These are phyloP conservation scores for Ambrosia artemisiifolia DNA, from an alignment of 129 eudicot species.

Conservation along the genomic window DNA sequence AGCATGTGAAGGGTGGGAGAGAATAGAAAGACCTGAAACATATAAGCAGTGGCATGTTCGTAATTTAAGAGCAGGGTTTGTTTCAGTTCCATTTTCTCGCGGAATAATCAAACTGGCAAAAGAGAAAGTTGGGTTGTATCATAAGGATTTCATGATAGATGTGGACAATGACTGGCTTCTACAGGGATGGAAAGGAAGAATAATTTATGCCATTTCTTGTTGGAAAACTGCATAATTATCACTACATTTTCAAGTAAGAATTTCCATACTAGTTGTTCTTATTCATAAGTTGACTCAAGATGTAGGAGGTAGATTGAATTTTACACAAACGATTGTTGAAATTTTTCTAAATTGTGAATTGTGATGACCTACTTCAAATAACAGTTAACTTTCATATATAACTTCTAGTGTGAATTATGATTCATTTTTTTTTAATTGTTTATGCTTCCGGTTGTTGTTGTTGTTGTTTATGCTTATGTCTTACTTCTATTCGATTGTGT, in stretches of 20 bases:
- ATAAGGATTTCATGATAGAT: conserved; percentile 65
- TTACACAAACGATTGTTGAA: neutral
- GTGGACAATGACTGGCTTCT: conserved; percentile 64
- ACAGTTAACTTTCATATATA: neutral
- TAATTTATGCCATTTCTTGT: conserved; percentile 51
- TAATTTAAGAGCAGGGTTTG: conserved; percentile 54
- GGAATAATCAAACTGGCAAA: conserved; percentile 28
- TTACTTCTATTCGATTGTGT: neutral
- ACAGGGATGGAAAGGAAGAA: conserved; percentile 78
- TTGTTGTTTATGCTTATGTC: neutral
- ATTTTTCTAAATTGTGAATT: conserved; percentile 9
- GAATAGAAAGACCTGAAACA: conserved; percentile 70
- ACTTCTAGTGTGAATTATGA: conserved; percentile 4
- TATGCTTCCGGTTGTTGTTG: too few species aligned
- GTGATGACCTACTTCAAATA: conserved; percentile 10
- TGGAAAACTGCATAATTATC: conserved; percentile 47
- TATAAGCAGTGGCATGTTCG: conserved; percentile 85
- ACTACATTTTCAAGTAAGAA: neutral
- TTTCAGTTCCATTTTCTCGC: conserved; percentile 45
- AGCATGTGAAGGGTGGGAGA: conserved; percentile 88
- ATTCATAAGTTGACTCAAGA: conserved; percentile 7
- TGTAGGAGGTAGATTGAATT: conserved; percentile 23
- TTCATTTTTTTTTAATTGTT: neutral
- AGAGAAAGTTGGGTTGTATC: conserved; percentile 47
- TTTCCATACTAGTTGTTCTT: conserved; percentile 1